Percentiles rank a stretch among this genome's conserved stretches.
These are phyloP conservation scores for Dichotomocladium elegans DNA, from an alignment of 371 early-diverging fungal species.

Conservation along the genomic window DNA sequence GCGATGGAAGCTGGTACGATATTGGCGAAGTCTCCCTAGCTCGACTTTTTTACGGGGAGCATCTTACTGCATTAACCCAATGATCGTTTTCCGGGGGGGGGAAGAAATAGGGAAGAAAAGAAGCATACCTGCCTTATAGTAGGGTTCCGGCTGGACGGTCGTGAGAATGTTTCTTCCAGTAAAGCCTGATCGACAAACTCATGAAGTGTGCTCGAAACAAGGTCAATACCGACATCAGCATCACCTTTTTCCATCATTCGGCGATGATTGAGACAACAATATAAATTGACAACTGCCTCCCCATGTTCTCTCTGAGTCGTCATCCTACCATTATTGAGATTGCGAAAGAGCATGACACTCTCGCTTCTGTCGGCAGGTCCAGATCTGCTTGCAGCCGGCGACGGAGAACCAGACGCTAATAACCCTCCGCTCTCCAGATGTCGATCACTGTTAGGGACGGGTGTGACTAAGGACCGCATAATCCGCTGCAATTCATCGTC, in stretches of 20 bases:
- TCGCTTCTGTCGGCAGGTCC: conserved; percentile 12
- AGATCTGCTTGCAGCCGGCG: too few species aligned
- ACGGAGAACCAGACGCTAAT: too few species aligned
- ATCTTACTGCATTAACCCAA: too few species aligned
- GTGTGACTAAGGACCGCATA: conserved; percentile 16
- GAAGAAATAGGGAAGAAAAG: background rate
- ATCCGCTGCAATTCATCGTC: conserved; percentile 20
- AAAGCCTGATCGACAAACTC: conserved; percentile 16
- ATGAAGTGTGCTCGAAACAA: conserved; percentile 12
- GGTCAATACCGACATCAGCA: conserved; percentile 11
- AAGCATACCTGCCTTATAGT: background rate
- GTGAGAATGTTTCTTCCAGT: conserved; percentile 12
- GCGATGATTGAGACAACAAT: background rate
- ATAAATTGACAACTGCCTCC: background rate
- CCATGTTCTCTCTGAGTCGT: background rate
- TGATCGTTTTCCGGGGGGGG: too few species aligned
- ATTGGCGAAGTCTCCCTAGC: too few species aligned
- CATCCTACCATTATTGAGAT: conserved; percentile 13
- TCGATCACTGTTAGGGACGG: conserved; percentile 4
- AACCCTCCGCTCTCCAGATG: background rate
- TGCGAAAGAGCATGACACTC: conserved; percentile 19
- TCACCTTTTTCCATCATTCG: conserved; percentile 7
- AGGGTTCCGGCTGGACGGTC: conserved; percentile 16
- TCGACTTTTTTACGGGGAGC: too few species aligned
- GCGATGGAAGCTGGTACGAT: too few species aligned